Evolutionary conservation across 257 asterid genomes (phyloP), one percentile per base, ranked within the genome.

Genomic region (Anisodus acutangulus): DNA sequence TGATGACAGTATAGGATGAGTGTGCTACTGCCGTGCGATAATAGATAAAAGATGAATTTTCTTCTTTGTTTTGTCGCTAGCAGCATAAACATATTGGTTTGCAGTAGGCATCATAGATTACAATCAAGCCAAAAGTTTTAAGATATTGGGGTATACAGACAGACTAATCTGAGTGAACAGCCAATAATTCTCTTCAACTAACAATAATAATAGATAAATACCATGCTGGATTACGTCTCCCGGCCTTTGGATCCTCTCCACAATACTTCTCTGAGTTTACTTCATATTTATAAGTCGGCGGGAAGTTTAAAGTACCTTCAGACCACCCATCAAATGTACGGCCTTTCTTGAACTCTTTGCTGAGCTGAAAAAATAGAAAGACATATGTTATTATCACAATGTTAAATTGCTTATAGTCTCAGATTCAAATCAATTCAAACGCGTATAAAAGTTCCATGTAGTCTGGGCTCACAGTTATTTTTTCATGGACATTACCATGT

Each of bases 171-270:
- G 22, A 78, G 49, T 78, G 35, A 31, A 31, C 35, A 31, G 35
- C 35, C 81, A 53, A 17, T 53, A 51, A 76, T 13, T 63, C 64
- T 13, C 5, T 78, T 0, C 9, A 53, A 53, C 47, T 26, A 78
- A 53, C 82, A 53, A 53, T 31, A 13, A 6, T 54, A 55, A 10
- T 10, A 58, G 88, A 85, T 83, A 64, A 91, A 83, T 95, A 95
- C 99, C 99, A 97, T 85, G 99, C 93, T 82, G 99, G 99, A 80
- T 93, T 97, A 84, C 99, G 91, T 74, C 92, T 93, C 85, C 93
- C 97, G 13, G 88, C 83, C 88, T 88, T 97, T 78, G 94, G 95
- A 85, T 93, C 97, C 85, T 88, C 93, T 59, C 95, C 94, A 2
- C 58, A 12, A 86, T 97, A 97, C 55, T 91, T 86, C 5, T 91